Evolutionary conservation across 2,329 filamentous ascomycete species (phyloP), one percentile per base, ranked within the genome.

Genomic region (Phialemoniopsis sp.): DNA sequence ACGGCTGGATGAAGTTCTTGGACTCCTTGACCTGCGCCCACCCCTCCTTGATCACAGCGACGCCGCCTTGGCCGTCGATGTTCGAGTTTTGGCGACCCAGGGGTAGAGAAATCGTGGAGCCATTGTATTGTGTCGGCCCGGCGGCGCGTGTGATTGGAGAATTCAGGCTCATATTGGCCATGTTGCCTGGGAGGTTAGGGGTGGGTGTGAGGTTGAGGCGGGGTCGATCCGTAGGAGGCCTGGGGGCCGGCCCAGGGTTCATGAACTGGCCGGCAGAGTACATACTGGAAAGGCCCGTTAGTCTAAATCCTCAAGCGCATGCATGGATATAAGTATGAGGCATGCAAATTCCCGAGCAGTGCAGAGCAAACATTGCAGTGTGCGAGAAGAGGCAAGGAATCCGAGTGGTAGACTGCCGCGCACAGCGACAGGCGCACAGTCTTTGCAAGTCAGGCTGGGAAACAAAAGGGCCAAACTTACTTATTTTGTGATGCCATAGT

Each of bases 171-270:
- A 91, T 80, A 55, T 83, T 85, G 43, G 84, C 85, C 72, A 91
- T 88, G 64, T 82, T 90, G 46, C 83, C 85, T 13, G 85, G 80
- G 16, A 87, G 72, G 59, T 82, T 87, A 53, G 80, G 78, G 58
- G 79, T 86, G 45, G 84, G 89, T 32, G 86, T 89, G 44, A 94
- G 75, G 54, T 83, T 82, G 50, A 95, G 79, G 57, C 87, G 84
- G 45, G 89, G 87, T 54, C 87, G 81, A 57, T 93, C 87, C 44
- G 78, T 83, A 15, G 91, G 93, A 45, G 93, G 91, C 55, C 87
- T 85, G 49, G 93, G 93, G 51, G 93, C 91, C 53, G 93, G 91
- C 49, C 93, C 89, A 46, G 93, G 89, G 64, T 97, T 97, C 87
- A 97, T 94, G 70, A 97, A 97, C 63, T 82, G 78, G 54, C 73